Conservation (phyloP, 768 basidiomycete species). For the Tephrocybe sp. region DNA sequence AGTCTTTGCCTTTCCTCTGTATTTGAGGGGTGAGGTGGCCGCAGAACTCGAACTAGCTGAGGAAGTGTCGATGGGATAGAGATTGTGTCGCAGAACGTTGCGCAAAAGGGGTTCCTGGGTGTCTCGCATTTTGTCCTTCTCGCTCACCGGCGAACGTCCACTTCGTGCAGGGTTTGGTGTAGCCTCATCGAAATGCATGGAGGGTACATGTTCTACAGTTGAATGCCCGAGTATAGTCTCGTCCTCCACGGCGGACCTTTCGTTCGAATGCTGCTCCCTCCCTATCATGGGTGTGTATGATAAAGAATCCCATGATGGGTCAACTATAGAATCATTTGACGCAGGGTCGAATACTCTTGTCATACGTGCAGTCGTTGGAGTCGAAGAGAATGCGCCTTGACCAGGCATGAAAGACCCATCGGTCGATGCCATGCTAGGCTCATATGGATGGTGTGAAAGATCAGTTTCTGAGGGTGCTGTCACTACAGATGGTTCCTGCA, state of each 20-base stretch:
- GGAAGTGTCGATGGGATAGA: conserved; percentile 43
- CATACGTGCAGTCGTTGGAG: conserved; percentile 58
- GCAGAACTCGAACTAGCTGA: conserved; percentile 29
- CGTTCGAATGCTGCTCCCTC: conserved; percentile 61
- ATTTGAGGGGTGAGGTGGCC: conserved; percentile 50
- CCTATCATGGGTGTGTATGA: conserved; percentile 74
- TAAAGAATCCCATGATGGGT: conserved; percentile 71
- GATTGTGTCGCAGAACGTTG: conserved; percentile 52
- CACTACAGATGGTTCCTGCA: conserved; percentile 20
- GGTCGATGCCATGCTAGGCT: conserved; percentile 49
- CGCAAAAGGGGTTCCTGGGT: conserved; percentile 40
- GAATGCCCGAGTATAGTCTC: conserved; percentile 19
- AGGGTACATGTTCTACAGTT: conserved; percentile 16
- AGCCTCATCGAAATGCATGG: conserved; percentile 21
- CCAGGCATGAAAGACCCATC: conserved; percentile 77
- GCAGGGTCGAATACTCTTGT: conserved; percentile 39
- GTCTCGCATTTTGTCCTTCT: conserved; percentile 50
- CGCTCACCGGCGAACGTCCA: conserved; percentile 23
- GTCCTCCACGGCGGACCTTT: conserved; percentile 50
- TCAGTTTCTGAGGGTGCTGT: conserved; percentile 20
- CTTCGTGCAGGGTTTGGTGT: conserved; percentile 16
- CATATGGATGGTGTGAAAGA: conserved; percentile 24
- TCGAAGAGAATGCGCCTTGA: conserved; percentile 75
- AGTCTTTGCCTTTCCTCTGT: conserved; percentile 53
- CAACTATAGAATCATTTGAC: conserved; percentile 39